Percentiles rank a stretch among this genome's conserved stretches.
These are phyloP conservation scores for Apiosordaria backusii DNA, from an alignment of 495 filamentous ascomycete genomes.

Conservation along the genomic window DNA sequence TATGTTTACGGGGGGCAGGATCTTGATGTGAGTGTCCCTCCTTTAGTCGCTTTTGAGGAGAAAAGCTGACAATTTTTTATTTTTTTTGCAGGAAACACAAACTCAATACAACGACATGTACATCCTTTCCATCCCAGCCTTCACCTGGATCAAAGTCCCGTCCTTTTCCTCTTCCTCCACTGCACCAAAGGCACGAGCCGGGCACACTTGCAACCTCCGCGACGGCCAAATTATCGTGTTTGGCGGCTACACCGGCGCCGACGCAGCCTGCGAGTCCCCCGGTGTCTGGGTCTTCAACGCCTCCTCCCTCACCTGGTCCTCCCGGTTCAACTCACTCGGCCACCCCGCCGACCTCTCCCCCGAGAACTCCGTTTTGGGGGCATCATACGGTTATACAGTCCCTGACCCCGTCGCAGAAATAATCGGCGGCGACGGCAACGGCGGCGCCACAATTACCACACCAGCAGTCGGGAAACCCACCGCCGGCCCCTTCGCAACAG, in stretches of 20 bases:
- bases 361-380: conserved; percentile 50
- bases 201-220: conserved; percentile 65
- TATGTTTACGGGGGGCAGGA: conserved; percentile 77
- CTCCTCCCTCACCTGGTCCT: conserved; percentile 57
- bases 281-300: conserved; percentile 70
- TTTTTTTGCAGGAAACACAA: conserved; percentile 32
- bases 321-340: conserved; percentile 50
- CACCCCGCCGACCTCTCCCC: conserved; percentile 32
- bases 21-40: conserved; percentile 40
- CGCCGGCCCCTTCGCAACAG: conserved; percentile 65
- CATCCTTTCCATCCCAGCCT: conserved; percentile 70
- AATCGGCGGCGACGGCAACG: conserved; percentile 58
- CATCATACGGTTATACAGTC: conserved; percentile 61
- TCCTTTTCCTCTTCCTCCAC: conserved; percentile 51
- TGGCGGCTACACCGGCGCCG: conserved; percentile 63
- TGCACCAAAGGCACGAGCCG: conserved; percentile 49
- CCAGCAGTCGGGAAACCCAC: conserved; percentile 60
- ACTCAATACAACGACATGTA: conserved; percentile 71
- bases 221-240: conserved; percentile 70
- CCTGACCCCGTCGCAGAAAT: conserved; percentile 57
- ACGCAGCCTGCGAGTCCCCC: conserved; percentile 61
- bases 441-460: conserved; percentile 64
- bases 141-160: conserved; percentile 69
- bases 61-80: conserved; percentile 15
- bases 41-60: neutral